Evolutionary conservation across 805 yeast species (phyloP), one percentile per base, ranked within the genome.

Genomic region (Kregervanrija fluxuum): DNA sequence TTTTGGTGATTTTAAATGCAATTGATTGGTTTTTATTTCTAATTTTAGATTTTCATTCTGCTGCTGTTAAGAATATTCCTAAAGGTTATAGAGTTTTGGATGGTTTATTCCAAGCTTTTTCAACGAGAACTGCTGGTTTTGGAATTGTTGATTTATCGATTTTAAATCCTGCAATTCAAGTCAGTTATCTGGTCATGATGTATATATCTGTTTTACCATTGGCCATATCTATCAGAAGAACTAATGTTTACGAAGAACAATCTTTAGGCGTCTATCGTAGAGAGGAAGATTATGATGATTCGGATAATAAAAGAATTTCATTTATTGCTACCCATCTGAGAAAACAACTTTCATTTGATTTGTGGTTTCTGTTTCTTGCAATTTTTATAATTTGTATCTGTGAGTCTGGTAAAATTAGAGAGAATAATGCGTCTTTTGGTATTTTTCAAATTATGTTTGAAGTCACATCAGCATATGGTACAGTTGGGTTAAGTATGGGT

Each of bases 201-300:
- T 93, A 93, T 66, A 89, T 93, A 28, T 91, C 98, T 12, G 97
- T 91, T 37, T 71, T 90, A 59, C 99, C 99, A 1, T 69, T 93
- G 54, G 99, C 99, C 31, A 93, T 93, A 51, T 87, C 96, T 34
- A 89, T 93, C 50, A 80, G 99, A 67, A 77, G 97, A 62, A 93
- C 99, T 14, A 93, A 93, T 61, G 99, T 93, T 44, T 93, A 93
- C 66, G 99, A 93, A 61, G 99, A 93, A 57, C 98, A 89, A 60
- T 85, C 96, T 0, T 67, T 93, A 45, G 99, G 99, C n/a, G 75
- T 89, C n/a, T 90, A 86, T 58, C 38, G 52, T 11, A 57, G 60
- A 22, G 48, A 46, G 8, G 55, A 51, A 8, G 50, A 53, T 1
- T 57, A 67, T 12, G 73, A 67, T n/a, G 63, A 64, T 8, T 6